A percentile compares a stretch with the other conserved stretches of the same genome.
These are phyloP conservation scores for Russula sp. DNA, from an alignment of 768 basidiomycete species.

Conservation along the genomic window DNA sequence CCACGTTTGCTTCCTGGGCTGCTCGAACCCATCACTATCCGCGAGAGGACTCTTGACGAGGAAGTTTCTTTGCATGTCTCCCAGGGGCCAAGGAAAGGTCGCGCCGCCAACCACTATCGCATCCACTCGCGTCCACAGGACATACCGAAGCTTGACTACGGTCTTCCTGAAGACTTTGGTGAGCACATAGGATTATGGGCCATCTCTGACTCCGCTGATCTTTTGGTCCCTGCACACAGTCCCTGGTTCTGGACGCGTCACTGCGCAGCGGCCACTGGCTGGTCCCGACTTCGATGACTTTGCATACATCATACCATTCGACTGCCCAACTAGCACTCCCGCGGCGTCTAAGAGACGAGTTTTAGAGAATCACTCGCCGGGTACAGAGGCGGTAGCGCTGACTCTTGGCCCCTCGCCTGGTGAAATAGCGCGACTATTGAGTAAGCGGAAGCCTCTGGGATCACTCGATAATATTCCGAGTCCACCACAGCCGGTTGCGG, in stretches of 20 bases:
- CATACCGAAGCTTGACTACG: constrained; percentile 1
- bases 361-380: neutral
- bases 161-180: neutral
- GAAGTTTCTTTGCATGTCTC: neutral
- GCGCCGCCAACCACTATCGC: too few species aligned
- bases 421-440: neutral
- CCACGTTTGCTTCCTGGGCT: too few species aligned
- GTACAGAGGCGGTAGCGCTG: neutral
- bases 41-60: too few species aligned
- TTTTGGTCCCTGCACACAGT: constrained; percentile 28
- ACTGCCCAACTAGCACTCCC: neutral
- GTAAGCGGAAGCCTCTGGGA: too few species aligned
- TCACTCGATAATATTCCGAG: too few species aligned
- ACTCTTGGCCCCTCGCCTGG: neutral
- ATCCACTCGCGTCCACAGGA: neutral
- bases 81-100: neutral
- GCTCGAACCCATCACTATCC: too few species aligned
- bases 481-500: too few species aligned
- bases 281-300: neutral
- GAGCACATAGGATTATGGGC: neutral
- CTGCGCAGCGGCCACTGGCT: neutral
- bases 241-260: neutral
- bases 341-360: neutral
- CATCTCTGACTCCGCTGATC: neutral
- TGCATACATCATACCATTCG: neutral